These are phyloP conservation scores for Trichoderma arundinaceum DNA, from an alignment of 2,329 filamentous ascomycete species.

Conservation along the genomic window DNA sequence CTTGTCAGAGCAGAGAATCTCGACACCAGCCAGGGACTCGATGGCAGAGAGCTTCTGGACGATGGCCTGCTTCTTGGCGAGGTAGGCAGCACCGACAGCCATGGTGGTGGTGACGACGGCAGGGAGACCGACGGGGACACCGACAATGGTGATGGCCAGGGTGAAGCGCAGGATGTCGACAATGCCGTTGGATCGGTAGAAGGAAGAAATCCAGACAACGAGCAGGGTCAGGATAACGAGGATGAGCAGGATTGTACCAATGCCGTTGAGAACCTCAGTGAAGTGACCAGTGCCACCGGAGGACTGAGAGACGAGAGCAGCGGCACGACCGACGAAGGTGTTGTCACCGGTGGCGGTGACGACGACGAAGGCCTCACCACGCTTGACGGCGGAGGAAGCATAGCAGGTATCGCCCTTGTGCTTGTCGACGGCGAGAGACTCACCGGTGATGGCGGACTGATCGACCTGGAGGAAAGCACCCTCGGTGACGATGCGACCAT, in stretches of 20 bases:
- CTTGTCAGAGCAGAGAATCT: conserved; percentile 95
- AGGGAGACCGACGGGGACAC: conserved; percentile 90
- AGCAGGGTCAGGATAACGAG: conserved; percentile 82
- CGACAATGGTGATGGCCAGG: conserved; percentile 86
- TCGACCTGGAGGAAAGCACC: conserved; percentile 87
- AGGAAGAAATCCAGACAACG: conserved; percentile 83
- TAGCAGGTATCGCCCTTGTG: conserved; percentile 81
- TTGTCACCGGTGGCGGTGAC: conserved; percentile 85
- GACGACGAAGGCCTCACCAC: conserved; percentile 83
- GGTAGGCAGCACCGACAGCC: conserved; percentile 89
- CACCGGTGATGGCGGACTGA: conserved; percentile 89
- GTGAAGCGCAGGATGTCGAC: conserved; percentile 83
- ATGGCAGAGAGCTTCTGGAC: conserved; percentile 93
- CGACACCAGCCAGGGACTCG: conserved; percentile 88
- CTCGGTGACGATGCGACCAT: conserved; percentile 84
- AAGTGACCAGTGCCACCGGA: conserved; percentile 80
- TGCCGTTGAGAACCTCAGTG: conserved; percentile 87
- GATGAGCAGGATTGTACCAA: conserved; percentile 78
- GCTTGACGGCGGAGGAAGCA: conserved; percentile 87
- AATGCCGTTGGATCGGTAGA: conserved; percentile 85
- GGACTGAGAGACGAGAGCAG: conserved; percentile 81
- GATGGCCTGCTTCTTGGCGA: conserved; percentile 91
- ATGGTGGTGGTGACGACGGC: conserved; percentile 94
- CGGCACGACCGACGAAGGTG: conserved; percentile 88
- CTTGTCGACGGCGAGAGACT: conserved; percentile 91